These are phyloP conservation scores for Nitzschia inconspicua DNA, from an alignment of 108 stramenopile genomes.

Conservation along the genomic window DNA sequence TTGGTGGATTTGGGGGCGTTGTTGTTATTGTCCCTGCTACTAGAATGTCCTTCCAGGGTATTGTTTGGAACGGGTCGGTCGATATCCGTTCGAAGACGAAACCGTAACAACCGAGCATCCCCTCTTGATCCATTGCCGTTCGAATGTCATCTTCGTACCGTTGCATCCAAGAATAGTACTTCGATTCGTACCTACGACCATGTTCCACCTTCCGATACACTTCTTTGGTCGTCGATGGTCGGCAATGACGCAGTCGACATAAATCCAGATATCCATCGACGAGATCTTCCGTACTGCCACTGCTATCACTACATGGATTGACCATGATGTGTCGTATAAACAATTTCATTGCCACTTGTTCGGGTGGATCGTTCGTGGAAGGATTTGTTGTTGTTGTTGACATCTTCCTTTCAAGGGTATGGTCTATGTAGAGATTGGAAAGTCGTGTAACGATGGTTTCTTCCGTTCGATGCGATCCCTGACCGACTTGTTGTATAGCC, in stretches of 20 bases:
- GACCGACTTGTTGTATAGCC: constrained; percentile 52
- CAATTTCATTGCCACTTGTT: no score
- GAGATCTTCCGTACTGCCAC: no score
- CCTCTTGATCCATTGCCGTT: constrained; percentile 57
- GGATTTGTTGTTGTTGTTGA: no score
- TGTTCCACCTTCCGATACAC: constrained; percentile 49
- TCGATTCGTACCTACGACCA: constrained; percentile 36
- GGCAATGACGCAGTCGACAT: no score
- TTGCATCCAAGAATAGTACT: constrained; percentile 30
- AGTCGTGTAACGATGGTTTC: constrained; percentile 42
- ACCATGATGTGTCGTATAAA: no score
- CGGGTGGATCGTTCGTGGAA: no score
- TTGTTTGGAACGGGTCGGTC: background rate
- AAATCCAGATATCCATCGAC: no score
- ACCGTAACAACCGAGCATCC: constrained; percentile 36
- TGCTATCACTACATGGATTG: no score
- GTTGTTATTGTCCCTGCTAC: background rate
- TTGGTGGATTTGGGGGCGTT: no score
- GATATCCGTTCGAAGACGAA: background rate
- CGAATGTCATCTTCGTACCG: constrained; percentile 73
- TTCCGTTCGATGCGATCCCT: constrained; percentile 71
- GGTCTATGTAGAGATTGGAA: constrained; percentile 13
- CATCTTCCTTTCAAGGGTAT: no score
- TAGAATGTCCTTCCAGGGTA: background rate
- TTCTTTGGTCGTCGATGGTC: no score